These are phyloP conservation scores for Aspergillus cavernicola DNA, from an alignment of 495 filamentous ascomycete genomes.

Conservation along the genomic window DNA sequence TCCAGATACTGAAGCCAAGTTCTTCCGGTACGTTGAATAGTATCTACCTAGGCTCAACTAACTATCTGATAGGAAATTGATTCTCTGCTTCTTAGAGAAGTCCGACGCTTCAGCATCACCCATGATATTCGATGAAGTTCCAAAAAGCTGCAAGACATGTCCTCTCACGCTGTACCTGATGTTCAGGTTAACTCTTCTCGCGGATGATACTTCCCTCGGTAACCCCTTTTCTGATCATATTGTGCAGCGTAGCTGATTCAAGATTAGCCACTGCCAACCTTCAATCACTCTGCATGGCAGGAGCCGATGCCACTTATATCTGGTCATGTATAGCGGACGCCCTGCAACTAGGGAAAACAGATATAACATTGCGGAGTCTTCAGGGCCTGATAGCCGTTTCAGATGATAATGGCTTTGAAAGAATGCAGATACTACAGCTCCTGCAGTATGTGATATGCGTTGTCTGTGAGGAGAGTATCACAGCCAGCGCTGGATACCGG, in stretches of 20 bases:
- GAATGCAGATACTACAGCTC: slow-evolving; percentile 41
- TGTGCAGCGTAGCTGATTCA: slow-evolving; percentile 11
- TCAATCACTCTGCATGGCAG: slow-evolving; percentile 43
- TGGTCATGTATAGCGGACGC: slow-evolving; percentile 77
- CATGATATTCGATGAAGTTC: slow-evolving; percentile 57
- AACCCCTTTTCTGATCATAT: background rate
- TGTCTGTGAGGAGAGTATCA: background rate
- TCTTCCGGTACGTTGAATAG: slow-evolving; percentile 55
- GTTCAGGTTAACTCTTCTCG: slow-evolving; percentile 68
- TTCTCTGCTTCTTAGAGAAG: slow-evolving; percentile 59
- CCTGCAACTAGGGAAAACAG: slow-evolving; percentile 58
- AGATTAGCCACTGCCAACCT: slow-evolving; percentile 52
- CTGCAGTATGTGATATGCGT: slow-evolving; percentile 42
- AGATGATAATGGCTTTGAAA: slow-evolving; percentile 44
- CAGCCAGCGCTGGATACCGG: slow-evolving; percentile 10
- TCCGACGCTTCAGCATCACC: slow-evolving; percentile 50
- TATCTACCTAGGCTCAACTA: slow-evolving; percentile 10
- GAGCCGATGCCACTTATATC: slow-evolving; percentile 55
- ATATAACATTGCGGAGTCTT: slow-evolving; percentile 53
- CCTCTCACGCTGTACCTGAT: slow-evolving; percentile 66
- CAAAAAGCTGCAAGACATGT: slow-evolving; percentile 50
- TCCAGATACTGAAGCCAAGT: slow-evolving; percentile 58
- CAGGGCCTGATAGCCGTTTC: slow-evolving; percentile 55
- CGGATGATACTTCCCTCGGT: slow-evolving; percentile 53
- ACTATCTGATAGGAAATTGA: slow-evolving; percentile 56